Percentiles rank a stretch among this genome's conserved stretches.
phyloP scores from a whole-genome alignment of 1,284 basidiomycete species.

The Sphagnurus paluster region DNA sequence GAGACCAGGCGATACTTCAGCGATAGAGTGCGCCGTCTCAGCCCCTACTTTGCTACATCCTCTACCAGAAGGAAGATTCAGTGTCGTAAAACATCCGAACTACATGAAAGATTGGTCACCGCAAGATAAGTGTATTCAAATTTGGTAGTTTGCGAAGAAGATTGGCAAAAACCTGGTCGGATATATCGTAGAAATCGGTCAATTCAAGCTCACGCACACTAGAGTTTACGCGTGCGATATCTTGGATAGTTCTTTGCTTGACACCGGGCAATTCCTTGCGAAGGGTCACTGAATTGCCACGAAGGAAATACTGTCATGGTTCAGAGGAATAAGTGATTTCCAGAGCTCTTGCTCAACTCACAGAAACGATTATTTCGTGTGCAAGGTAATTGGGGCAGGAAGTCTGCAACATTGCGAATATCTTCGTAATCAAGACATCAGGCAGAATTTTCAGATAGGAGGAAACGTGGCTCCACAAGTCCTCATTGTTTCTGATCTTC shows the following conservation, averaged over 20 bases:
- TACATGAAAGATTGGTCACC: constrained; percentile 38
- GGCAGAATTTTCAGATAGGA: constrained; percentile 49
- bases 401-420: constrained; percentile 51
- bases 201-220: constrained; percentile 51
- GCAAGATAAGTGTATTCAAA: constrained; percentile 49
- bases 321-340: constrained; percentile 1
- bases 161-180: constrained; percentile 52
- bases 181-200: constrained; percentile 49
- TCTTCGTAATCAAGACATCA: constrained; percentile 47
- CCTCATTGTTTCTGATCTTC: constrained; percentile 37
- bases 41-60: constrained; percentile 58
- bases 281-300: constrained; percentile 53
- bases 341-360: constrained; percentile 27
- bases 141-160: constrained; percentile 44
- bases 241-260: constrained; percentile 47
- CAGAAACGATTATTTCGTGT: constrained; percentile 56
- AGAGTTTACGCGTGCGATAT: constrained; percentile 38
- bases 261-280: constrained; percentile 54
- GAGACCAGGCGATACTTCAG: constrained; percentile 44
- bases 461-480: constrained; percentile 39
- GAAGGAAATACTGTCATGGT: constrained; percentile 52
- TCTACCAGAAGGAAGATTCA: constrained; percentile 32
- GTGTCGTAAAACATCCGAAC: constrained; percentile 3
- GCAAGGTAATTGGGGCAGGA: constrained; percentile 51
- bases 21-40: constrained; percentile 45